phyloP scores from a whole-genome alignment of 805 yeast genomes.

The Myxozyma neotropica region DNA sequence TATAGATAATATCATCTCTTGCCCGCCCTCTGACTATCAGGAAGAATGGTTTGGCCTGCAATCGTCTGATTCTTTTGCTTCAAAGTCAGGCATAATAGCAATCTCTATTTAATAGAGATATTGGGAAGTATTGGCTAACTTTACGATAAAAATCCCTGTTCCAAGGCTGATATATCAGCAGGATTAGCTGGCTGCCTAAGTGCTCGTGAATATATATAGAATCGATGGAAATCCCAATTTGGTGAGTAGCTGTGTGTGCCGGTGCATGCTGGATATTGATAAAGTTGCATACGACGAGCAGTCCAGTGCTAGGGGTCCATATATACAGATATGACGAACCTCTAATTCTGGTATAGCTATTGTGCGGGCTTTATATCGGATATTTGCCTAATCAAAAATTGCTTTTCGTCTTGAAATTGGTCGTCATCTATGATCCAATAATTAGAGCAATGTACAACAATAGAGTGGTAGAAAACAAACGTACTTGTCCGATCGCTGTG shows the following conservation, averaged over 20 bases:
- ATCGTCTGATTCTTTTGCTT: too few relatives aligned
- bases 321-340: not conserved
- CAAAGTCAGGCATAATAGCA: too few relatives aligned
- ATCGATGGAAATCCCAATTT: too few relatives aligned
- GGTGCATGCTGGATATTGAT: not conserved
- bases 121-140: too few relatives aligned
- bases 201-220: too few relatives aligned
- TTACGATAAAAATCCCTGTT: too few relatives aligned
- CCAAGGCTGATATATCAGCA: too few relatives aligned
- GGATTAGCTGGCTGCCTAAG: too few relatives aligned
- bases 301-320: not conserved
- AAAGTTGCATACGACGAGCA: not conserved
- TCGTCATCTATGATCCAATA: conserved; percentile 46
- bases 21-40: too few relatives aligned
- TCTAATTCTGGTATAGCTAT: not conserved
- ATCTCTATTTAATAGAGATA: too few relatives aligned
- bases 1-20: too few relatives aligned
- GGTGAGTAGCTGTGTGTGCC: not conserved
- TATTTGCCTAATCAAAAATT: conserved; percentile 75
- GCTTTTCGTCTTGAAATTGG: conserved; percentile 73
- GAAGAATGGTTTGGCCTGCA: too few relatives aligned
- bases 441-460: not conserved
- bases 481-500: conserved; percentile 53
- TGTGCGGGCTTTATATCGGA: conserved; percentile 41
- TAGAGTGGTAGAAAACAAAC: not conserved